Evolutionary conservation across 2,329 filamentous ascomycete genomes (phyloP).

Genomic region (Sporothrix brunneoviolacea): DNA sequence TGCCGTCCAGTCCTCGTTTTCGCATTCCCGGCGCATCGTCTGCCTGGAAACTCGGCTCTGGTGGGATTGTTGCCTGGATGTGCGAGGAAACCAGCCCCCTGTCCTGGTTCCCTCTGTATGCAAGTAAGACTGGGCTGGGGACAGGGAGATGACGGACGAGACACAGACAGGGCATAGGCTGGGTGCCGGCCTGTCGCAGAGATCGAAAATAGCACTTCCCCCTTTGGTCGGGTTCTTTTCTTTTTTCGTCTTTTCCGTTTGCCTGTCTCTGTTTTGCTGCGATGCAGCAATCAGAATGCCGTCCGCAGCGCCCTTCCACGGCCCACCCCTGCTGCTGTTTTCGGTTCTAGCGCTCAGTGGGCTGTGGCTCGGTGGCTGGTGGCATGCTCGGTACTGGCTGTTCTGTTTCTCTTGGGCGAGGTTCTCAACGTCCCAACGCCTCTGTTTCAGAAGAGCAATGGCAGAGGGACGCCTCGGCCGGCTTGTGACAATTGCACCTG

Average conservation of each 20-base stretch:
- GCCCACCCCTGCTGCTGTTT: constrained; percentile 9
- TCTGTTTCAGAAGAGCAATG: too few relatives aligned
- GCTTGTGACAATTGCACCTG: too few relatives aligned
- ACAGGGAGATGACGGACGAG: constrained; percentile 1
- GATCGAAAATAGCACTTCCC: constrained; percentile 1
- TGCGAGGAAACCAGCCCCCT: neutral
- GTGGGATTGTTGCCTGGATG: constrained; percentile 10
- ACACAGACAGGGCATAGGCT: neutral
- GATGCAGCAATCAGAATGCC: neutral
- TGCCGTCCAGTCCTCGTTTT: too few relatives aligned
- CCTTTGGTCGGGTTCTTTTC: neutral
- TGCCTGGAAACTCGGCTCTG: constrained; percentile 1
- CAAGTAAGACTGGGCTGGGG: constrained; percentile 8
- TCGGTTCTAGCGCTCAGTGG: constrained; percentile 7
- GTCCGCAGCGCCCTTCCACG: neutral
- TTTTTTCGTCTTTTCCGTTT: neutral
- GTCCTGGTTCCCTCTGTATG: constrained; percentile 9
- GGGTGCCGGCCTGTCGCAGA: neutral
- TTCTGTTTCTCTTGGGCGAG: neutral
- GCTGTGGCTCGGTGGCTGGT: constrained; percentile 8
- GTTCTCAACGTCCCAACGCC: too few relatives aligned
- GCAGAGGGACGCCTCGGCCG: too few relatives aligned
- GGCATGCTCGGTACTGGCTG: neutral
- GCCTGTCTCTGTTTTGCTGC: neutral
- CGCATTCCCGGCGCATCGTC: neutral